Base-by-base conservation (phyloP, 2,329 filamentous ascomycete species). In the Periconia digitata region DNA sequence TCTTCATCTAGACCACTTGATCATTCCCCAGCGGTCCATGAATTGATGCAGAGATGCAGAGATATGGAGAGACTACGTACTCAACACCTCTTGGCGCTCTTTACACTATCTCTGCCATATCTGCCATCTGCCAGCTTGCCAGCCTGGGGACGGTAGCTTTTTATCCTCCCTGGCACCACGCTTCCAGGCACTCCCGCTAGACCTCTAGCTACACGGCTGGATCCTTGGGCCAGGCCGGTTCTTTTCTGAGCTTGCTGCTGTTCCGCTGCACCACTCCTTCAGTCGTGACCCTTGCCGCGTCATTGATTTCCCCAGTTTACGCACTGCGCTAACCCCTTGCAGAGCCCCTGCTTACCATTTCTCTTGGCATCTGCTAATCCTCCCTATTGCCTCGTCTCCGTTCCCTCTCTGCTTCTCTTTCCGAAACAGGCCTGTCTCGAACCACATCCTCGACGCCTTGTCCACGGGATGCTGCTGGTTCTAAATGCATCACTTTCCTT, bases 271-370 rank as follows among this genome's bases (percentile, higher is more conserved):
- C n/a, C 23, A 10, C n/a, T 8, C 15, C 5, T 16, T 23, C 16
- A 27, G 6, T 29, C n/a, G 40, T 27, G 13, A n/a, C n/a, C n/a
- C n/a, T n/a, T n/a, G 27, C 29, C 42, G 34, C 37, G 38, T 40
- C 22, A 27, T 46, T 15, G 44, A 18, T 8, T 22, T 24, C 29
- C 29, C 27, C 16, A 5, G n/a, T 23, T 23, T 35, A 22, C 29
- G 39, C 15, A 22, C 13, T 20, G 23, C 43, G 29, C 37, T 49
- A 44, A 41, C 43, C 40, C 18, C 18, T 15, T 29, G 13, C 23
- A 21, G n/a, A 18, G 22, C 40, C 37, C 37, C 5, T 22, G 24
- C 24, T 27, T 27, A 12, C 24, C n/a, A n/a, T 27, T 27, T 7
- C 24, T 12, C 24, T 27, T 27, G n/a, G n/a, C 24, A 7, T 12